Evolutionary conservation across 768 basidiomycete species (phyloP).

Genomic region (Lactifluus hygrophoroides): DNA sequence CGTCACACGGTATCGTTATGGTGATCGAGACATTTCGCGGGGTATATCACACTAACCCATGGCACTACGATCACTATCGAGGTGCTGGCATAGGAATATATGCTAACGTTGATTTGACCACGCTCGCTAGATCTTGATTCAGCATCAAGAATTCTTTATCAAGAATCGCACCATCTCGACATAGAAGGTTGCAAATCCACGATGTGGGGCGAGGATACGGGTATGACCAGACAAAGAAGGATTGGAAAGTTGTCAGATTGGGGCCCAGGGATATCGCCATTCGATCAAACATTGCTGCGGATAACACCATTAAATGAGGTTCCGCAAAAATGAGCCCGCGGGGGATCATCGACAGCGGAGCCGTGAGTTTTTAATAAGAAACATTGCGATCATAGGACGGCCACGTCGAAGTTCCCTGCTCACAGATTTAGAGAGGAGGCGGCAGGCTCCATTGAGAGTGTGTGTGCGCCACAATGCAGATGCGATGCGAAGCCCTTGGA

Average conservation of each 20-base stretch:
- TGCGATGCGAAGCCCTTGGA: background rate
- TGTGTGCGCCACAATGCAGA: background rate
- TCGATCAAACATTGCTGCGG: background rate
- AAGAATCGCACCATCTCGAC: background rate
- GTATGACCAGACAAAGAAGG: background rate
- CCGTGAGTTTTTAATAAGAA: no score
- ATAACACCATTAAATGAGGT: background rate
- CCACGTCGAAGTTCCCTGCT: background rate
- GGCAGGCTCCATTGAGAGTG: background rate
- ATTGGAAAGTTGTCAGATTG: background rate
- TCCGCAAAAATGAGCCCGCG: background rate
- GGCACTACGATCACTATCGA: background rate
- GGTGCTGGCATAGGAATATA: background rate
- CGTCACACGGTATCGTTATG: background rate
- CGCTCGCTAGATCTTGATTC: no score
- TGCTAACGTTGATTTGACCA: background rate
- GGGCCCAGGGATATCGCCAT: background rate
- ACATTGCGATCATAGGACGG: no score
- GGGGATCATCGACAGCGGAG: background rate
- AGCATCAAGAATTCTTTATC: background rate
- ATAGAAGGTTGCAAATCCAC: background rate
- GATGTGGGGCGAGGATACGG: background rate
- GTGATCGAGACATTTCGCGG: background rate
- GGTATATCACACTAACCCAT: background rate
- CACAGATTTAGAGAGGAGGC: background rate